Conservation (phyloP, 2,329 filamentous ascomycete species). For the Colletotrichum endophyticum region DNA sequence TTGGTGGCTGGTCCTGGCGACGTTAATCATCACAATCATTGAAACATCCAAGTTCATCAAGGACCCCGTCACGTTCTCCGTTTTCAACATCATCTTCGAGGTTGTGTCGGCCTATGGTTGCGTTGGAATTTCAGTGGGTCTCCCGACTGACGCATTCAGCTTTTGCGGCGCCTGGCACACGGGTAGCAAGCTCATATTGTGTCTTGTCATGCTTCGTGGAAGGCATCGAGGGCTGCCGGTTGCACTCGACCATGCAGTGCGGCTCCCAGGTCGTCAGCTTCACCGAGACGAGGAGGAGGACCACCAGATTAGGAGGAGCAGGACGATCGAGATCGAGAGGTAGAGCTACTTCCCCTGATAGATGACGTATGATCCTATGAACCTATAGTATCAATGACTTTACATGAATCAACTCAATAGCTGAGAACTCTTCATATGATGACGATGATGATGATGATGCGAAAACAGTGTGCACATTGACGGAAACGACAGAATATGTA, state of each 20-base stretch:
- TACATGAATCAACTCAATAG: not conserved
- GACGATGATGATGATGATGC: no score
- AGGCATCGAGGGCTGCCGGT: conserved; percentile 62
- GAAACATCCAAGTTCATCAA: conserved; percentile 59
- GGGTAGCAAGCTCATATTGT: conserved; percentile 63
- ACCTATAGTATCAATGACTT: not conserved
- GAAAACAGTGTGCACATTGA: rapidly evolving
- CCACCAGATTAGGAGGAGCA: not conserved
- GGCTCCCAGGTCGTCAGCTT: conserved; percentile 40
- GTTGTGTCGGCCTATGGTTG: conserved; percentile 64
- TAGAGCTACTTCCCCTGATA: rapidly evolving
- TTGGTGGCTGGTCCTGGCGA: conserved; percentile 67
- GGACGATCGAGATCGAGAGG: not conserved
- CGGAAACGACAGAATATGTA: not conserved
- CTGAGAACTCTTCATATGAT: not conserved
- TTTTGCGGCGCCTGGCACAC: conserved; percentile 59
- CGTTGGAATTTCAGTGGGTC: conserved; percentile 64
- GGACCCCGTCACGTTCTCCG: conserved; percentile 57
- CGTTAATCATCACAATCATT: conserved; percentile 64
- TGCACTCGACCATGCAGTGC: conserved; percentile 58
- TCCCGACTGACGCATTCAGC: conserved; percentile 58
- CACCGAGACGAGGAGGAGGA: conserved; percentile 34
- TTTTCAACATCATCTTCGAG: conserved; percentile 67
- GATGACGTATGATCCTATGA: not conserved
- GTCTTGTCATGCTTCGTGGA: conserved; percentile 61